Evolutionary conservation across 2,329 filamentous ascomycete genomes (phyloP).

Genomic region (Septoria linicola): DNA sequence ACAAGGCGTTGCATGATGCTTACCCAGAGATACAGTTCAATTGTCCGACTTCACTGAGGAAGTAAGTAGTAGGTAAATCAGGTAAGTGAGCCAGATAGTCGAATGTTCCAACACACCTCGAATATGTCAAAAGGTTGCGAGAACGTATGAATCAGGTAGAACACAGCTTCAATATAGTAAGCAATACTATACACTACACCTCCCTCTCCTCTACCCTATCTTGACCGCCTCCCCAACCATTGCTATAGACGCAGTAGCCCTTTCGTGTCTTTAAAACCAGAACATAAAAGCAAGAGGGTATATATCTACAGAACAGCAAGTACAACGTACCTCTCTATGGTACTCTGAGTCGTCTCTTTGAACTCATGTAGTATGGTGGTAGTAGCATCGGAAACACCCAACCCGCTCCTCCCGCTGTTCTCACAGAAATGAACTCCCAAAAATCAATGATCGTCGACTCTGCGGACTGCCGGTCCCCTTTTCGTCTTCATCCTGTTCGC

Average conservation of each 20-base stretch:
- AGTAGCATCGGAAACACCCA: no score
- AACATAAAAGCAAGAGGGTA: conserved; percentile 7
- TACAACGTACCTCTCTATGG: not conserved
- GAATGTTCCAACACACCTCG: not conserved
- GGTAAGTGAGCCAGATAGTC: no score
- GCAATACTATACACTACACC: not conserved
- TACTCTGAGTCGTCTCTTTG: conserved; percentile 4
- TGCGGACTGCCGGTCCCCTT: no score
- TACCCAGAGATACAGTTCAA: conserved; percentile 21
- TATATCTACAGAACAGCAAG: conserved; percentile 9
- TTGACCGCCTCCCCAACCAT: not conserved
- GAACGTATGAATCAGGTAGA: no score
- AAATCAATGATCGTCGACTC: no score
- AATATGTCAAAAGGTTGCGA: not conserved
- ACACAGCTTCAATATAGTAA: not conserved
- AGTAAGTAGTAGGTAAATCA: not conserved
- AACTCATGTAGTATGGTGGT: not conserved
- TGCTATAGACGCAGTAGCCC: not conserved
- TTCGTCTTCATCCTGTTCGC: no score
- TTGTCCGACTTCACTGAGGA: conserved; percentile 11
- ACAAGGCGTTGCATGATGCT: conserved; percentile 14
- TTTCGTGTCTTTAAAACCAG: not conserved
- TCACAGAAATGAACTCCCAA: not conserved
- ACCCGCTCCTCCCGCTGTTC: not conserved
- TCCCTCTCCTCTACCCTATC: not conserved